Conservation (phyloP, 2,329 filamentous ascomycete genomes). For the Didymella glomerata region DNA sequence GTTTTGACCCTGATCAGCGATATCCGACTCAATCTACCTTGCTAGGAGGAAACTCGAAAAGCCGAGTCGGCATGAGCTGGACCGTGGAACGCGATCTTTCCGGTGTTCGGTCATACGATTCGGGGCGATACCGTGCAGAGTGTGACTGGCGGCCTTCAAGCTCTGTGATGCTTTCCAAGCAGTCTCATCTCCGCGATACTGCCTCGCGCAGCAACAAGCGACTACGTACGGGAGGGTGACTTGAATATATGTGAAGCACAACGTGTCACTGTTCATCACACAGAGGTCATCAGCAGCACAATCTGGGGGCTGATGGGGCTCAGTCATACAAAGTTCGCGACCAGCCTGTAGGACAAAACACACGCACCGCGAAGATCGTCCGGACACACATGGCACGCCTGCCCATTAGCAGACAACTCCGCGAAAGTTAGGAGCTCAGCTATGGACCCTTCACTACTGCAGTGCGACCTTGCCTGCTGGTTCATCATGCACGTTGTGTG, state of each 20-base stretch:
- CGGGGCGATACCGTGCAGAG: background rate
- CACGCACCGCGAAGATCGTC: conserved; percentile 6
- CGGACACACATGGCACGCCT: background rate
- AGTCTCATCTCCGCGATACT: background rate
- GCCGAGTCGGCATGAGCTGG: background rate
- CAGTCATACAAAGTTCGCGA: background rate
- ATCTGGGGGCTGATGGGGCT: background rate
- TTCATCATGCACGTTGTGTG: background rate
- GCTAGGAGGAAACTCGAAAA: background rate
- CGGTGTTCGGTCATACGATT: background rate
- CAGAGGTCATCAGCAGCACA: background rate
- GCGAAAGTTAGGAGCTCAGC: background rate
- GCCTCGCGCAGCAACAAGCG: background rate
- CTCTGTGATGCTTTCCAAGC: background rate
- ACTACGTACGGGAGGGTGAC: background rate
- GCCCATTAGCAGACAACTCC: background rate
- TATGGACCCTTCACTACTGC: background rate
- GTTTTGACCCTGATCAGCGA: background rate
- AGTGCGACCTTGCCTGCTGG: conserved; percentile 1
- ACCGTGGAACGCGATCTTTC: background rate
- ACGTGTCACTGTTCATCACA: background rate
- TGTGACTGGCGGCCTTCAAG: background rate
- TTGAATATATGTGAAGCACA: background rate
- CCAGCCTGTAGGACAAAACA: background rate
- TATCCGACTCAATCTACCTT: background rate